Base-by-base conservation (phyloP, 768 basidiomycete genomes). In the Phaeolepiota aurea region DNA sequence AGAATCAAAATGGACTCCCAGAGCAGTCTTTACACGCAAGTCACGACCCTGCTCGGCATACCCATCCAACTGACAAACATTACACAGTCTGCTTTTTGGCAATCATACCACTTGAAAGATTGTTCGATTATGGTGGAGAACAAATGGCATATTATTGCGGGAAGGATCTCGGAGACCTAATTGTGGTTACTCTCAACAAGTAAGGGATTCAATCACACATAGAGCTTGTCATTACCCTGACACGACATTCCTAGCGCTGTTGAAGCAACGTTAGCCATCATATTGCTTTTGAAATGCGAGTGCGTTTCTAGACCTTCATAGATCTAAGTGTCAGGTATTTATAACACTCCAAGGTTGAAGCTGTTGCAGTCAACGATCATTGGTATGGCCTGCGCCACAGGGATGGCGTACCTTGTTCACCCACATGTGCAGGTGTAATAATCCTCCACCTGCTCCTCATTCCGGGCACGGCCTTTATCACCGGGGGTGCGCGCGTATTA, bases 401-500 rank as follows among this genome's bases (percentile, higher is more conserved):
- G 28, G 14, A 14, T 31, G 28, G 14, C 25, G 7, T 28, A 28
- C n/a, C n/a, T n/a, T 7, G 9, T 19, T 35, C 33, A 7, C 16
- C 32, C 11, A 21, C 30, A 21, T 33, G 22, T 20, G 13, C 43
- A 77, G 80, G 84, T 13, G 84, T 87, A 5, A 69, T 85, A 4
- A 58, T 87, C n/a, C 65, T 87, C 7, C 84, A 84, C 54, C 66
- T 86, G 1, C 67, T 87, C 1, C 69, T 87, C 11, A 65, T 87
- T 32, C 83, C 84, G 0, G 84, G 84, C 2, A 65, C 72, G 3
- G 67, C 82, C 0, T 87, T 86, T 54, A 64, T 86, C n/a, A 72
- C 72, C 2, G 84, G 83, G 16, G 84, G 84, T 33, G 77, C 75
- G n/a, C 68, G 71, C 15, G 64, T 86, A 19, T 62, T 74, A 51